A percentile compares a stretch with the other conserved stretches of the same genome.
phyloP scores from a whole-genome alignment of 805 yeast species.

The Clavispora phyllophila region DNA sequence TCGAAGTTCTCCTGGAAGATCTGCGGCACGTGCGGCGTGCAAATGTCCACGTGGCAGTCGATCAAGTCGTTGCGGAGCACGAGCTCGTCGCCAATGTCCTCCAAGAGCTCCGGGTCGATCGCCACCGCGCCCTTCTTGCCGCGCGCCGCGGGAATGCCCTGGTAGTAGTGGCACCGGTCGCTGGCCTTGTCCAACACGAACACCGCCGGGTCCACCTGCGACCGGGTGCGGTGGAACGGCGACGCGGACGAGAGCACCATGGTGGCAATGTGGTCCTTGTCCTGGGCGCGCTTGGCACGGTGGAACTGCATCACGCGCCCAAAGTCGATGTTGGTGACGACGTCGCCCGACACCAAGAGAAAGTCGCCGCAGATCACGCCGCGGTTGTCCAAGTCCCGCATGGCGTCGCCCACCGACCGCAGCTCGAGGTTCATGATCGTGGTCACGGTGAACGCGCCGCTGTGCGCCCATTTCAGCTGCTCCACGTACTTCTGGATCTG shows the following conservation, averaged over 20 bases:
- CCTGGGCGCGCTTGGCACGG: slow-evolving; percentile 61
- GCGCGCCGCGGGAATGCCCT: slow-evolving; percentile 59
- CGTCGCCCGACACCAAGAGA: slow-evolving; percentile 87
- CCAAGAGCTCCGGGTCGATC: slow-evolving; percentile 81
- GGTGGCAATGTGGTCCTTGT: slow-evolving; percentile 89
- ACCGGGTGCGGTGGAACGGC: slow-evolving; percentile 79
- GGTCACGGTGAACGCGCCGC: slow-evolving; percentile 76
- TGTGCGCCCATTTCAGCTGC: slow-evolving; percentile 62
- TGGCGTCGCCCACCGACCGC: slow-evolving; percentile 92
- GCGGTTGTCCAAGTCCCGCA: slow-evolving; percentile 90
- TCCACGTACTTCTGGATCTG: slow-evolving; percentile 81
- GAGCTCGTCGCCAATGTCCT: slow-evolving; percentile 65
- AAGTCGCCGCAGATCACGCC: slow-evolving; percentile 90
- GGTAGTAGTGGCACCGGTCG: slow-evolving; percentile 78
- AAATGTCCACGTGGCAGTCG: slow-evolving; percentile 94
- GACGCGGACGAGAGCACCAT: slow-evolving; percentile 87
- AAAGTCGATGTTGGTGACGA: slow-evolving; percentile 86
- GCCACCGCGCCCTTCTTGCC: slow-evolving; percentile 38
- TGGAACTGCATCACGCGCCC: slow-evolving; percentile 70
- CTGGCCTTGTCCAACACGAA: slow-evolving; percentile 74
- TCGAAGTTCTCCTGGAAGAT: slow-evolving; percentile 95
- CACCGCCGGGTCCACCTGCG: slow-evolving; percentile 75
- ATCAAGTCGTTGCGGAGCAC: slow-evolving; percentile 85
- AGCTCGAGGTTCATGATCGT: slow-evolving; percentile 83
- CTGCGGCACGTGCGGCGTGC: slow-evolving; percentile 91